phyloP scores from a whole-genome alignment of 2,329 filamentous ascomycete genomes.

The Penicillium palitans region DNA sequence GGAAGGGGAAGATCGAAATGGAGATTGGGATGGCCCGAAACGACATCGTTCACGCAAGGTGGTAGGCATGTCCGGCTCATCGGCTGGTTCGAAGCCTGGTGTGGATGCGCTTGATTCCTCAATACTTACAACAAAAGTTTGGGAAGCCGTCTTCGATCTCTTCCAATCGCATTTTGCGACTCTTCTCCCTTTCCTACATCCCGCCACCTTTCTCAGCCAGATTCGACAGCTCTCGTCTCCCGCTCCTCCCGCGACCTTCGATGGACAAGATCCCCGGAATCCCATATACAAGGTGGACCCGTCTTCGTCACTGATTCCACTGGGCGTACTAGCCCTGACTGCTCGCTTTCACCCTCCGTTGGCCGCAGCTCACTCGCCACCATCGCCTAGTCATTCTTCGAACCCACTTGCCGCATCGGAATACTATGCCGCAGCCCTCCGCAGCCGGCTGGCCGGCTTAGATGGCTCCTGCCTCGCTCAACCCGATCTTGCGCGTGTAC shows the following conservation, averaged over 20 bases:
- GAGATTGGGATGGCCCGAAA: constrained; percentile 46
- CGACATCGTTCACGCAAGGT: constrained; percentile 42
- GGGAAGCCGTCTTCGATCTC: constrained; percentile 59
- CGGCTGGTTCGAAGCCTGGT: constrained; percentile 35
- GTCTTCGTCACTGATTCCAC: constrained; percentile 50
- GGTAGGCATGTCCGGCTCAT: constrained; percentile 31
- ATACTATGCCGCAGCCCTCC: constrained; percentile 56
- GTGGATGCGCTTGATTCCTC: constrained; percentile 52
- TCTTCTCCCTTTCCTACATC: constrained; percentile 59
- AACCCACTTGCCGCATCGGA: constrained; percentile 55
- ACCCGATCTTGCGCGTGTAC: constrained; percentile 52
- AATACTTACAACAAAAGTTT: constrained; percentile 55
- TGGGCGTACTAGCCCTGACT: constrained; percentile 58
- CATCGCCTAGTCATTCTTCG: constrained; percentile 43
- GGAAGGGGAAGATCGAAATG: constrained; percentile 43
- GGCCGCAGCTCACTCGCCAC: constrained; percentile 50
- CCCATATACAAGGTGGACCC: constrained; percentile 36
- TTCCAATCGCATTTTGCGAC: constrained; percentile 60
- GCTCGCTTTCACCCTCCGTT: constrained; percentile 56
- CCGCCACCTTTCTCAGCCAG: constrained; percentile 54
- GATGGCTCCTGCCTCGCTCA: constrained; percentile 45
- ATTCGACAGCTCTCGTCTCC: constrained; percentile 41
- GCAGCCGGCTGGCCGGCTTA: constrained; percentile 47
- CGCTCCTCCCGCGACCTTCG: constrained; percentile 15
- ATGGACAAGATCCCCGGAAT: constrained; percentile 33